Conservation (phyloP, 306 rosid genomes). For the Luffa aegyptiaca region DNA sequence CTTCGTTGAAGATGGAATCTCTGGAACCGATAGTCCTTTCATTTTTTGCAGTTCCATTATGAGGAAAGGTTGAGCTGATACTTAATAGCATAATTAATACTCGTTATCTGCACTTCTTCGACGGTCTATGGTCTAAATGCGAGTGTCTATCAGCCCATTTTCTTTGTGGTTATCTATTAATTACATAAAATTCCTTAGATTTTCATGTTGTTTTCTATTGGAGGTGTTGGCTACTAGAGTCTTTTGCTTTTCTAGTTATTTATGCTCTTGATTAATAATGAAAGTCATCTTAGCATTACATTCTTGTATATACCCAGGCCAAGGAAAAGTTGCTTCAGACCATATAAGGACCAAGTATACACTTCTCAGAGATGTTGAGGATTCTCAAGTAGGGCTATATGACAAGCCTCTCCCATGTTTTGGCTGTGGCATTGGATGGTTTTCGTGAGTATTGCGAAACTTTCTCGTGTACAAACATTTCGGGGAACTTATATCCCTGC, state of each 20-base stretch:
- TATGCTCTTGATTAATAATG: neutral
- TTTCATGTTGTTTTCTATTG: neutral
- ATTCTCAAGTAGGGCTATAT: slow-evolving; percentile 54
- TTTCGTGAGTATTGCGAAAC: slow-evolving; percentile 57
- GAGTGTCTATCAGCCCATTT: neutral
- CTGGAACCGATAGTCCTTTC: neutral
- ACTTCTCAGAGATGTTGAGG: slow-evolving; percentile 63
- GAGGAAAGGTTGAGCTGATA: neutral
- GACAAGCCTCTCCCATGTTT: slow-evolving; percentile 87
- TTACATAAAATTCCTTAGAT: neutral
- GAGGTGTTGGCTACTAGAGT: neutral
- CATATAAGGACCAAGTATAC: slow-evolving; percentile 55
- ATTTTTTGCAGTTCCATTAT: neutral
- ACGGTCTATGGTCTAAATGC: neutral
- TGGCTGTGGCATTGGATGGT: slow-evolving; percentile 98
- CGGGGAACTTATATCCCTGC: neutral
- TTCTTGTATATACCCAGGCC: slow-evolving; percentile 33
- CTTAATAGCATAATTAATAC: neutral
- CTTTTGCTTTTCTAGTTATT: slow-evolving; percentile 5
- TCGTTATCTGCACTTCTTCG: neutral
- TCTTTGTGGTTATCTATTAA: neutral
- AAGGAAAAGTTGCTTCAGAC: slow-evolving; percentile 37
- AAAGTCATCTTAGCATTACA: neutral
- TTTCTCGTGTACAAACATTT: neutral
- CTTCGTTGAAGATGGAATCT: neutral